These are phyloP conservation scores for Cercophora sp. DNA, from an alignment of 495 filamentous ascomycete genomes.

Conservation along the genomic window DNA sequence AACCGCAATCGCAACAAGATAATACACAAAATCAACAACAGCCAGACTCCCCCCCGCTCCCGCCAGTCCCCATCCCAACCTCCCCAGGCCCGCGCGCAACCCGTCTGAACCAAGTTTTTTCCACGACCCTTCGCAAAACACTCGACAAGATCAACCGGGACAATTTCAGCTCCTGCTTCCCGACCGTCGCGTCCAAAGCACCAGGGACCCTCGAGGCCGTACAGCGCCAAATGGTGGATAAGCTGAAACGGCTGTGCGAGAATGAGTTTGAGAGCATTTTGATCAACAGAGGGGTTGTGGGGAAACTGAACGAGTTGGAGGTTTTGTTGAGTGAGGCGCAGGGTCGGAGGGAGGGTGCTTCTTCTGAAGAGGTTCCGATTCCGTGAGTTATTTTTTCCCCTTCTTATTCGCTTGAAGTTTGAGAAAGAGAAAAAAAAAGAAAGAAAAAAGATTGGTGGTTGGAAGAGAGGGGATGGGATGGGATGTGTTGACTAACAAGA, in stretches of 20 bases:
- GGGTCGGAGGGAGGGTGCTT: constrained; percentile 42
- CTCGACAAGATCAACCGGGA: constrained; percentile 68
- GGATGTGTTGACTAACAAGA: not conserved
- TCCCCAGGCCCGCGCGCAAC: constrained; percentile 73
- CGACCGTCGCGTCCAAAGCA: constrained; percentile 68
- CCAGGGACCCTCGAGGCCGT: constrained; percentile 63
- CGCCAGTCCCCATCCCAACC: constrained; percentile 52
- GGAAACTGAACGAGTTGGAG: constrained; percentile 79
- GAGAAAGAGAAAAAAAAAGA: too few relatives aligned
- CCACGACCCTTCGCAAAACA: constrained; percentile 63
- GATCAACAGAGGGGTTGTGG: constrained; percentile 63
- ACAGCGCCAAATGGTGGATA: constrained; percentile 65
- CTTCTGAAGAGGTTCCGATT: constrained; percentile 21
- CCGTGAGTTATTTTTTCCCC: constrained; percentile 38
- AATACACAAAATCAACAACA: not conserved
- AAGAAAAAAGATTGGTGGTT: too few relatives aligned
- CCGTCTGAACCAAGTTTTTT: constrained; percentile 66
- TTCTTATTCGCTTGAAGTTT: not conserved
- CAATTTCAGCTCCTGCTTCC: constrained; percentile 86
- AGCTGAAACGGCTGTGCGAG: constrained; percentile 57
- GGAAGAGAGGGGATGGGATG: too few relatives aligned
- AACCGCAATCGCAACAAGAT: constrained; percentile 7
- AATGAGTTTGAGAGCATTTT: constrained; percentile 82
- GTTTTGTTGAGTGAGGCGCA: constrained; percentile 66
- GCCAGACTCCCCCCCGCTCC: constrained; percentile 44